phyloP scores from a whole-genome alignment of 2,329 filamentous ascomycete species.

The Colletotrichum navitas region DNA sequence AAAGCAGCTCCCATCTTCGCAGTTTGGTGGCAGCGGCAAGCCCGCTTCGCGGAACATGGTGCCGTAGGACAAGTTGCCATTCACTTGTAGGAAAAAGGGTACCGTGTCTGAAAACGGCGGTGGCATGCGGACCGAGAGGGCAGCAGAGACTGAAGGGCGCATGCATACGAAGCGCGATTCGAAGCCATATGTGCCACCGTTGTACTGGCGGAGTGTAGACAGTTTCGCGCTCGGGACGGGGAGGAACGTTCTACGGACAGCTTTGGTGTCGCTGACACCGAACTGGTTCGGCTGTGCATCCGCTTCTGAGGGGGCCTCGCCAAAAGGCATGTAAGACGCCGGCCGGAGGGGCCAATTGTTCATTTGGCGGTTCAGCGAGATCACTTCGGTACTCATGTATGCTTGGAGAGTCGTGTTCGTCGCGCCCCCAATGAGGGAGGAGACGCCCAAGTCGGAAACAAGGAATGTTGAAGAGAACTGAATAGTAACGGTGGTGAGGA shows the following conservation, averaged over 20 bases:
- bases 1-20: slow-evolving; percentile 10
- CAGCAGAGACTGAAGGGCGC: slow-evolving; percentile 2
- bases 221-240: background rate
- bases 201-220: background rate
- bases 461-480: slow-evolving; percentile 16
- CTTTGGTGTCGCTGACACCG: slow-evolving; percentile 1
- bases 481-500: background rate
- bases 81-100: slow-evolving; percentile 9
- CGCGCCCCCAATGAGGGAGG: background rate
- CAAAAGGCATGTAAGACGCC: slow-evolving; percentile 4
- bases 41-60: background rate
- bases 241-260: background rate
- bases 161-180: slow-evolving; percentile 25
- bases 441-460: background rate
- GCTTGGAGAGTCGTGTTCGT: background rate
- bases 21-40: background rate
- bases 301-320: background rate
- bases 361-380: slow-evolving; percentile 23
- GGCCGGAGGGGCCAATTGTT: slow-evolving; percentile 16
- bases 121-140: background rate
- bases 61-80: slow-evolving; percentile 1
- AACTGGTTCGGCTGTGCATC: background rate
- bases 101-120: background rate
- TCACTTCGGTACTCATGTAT: slow-evolving; percentile 14
- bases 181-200: slow-evolving; percentile 3